phyloP scores from a whole-genome alignment of 116 monocot species.

The Iris pallida region DNA sequence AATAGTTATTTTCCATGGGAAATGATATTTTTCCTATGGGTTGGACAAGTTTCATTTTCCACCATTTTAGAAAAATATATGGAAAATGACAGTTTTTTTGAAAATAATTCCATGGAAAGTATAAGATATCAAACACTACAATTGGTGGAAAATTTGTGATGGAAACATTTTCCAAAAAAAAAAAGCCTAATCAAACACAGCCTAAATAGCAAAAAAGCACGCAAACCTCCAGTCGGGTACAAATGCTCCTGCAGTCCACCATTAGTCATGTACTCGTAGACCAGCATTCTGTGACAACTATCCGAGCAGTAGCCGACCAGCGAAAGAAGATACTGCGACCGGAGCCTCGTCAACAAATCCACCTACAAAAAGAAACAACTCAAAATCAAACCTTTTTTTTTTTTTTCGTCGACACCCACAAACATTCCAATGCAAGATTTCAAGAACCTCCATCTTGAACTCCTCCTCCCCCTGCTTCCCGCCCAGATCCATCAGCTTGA shows the following conservation, averaged over 20 bases:
- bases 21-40: too few species aligned
- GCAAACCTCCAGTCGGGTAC: conserved; percentile 64
- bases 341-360: conserved; percentile 76
- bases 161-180: too few species aligned
- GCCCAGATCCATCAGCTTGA: conserved; percentile 88
- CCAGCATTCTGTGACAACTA: conserved; percentile 62
- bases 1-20: too few species aligned
- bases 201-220: neutral
- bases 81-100: too few species aligned
- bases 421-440: neutral
- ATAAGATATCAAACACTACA: too few species aligned
- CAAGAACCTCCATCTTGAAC: conserved; percentile 88
- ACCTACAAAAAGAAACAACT: conserved; percentile 36
- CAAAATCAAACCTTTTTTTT: neutral
- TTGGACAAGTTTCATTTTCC: too few species aligned
- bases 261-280: conserved; percentile 97
- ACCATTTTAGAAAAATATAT: too few species aligned
- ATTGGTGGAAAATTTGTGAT: too few species aligned
- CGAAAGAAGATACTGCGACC: conserved; percentile 65
- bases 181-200: too few species aligned
- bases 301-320: conserved; percentile 90
- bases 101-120: too few species aligned
- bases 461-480: conserved; percentile 95
- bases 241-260: conserved; percentile 97
- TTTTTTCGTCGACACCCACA: neutral